These are phyloP conservation scores for Chaetoscypha palmicola DNA, from an alignment of 2,329 filamentous ascomycete species.

Conservation along the genomic window DNA sequence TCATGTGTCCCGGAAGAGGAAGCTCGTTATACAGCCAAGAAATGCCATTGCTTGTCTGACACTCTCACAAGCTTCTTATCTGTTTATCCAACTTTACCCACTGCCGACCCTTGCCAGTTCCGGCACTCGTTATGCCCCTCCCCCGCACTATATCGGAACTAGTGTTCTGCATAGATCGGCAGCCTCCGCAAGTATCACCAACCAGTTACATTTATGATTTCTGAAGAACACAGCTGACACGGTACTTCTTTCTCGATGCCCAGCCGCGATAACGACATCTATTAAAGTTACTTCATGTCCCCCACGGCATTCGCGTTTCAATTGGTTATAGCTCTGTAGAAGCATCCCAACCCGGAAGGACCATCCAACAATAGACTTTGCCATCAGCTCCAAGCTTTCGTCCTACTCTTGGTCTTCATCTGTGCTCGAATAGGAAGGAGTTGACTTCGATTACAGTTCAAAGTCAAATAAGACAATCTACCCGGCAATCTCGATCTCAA, in stretches of 20 bases:
- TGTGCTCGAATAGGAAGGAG: background rate
- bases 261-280: conserved; percentile 2
- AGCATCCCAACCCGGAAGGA: conserved; percentile 6
- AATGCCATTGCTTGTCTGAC: background rate
- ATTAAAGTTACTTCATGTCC: background rate
- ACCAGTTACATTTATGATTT: background rate
- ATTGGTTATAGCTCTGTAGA: background rate
- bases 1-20: background rate
- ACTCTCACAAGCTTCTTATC: background rate
- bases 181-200: background rate
- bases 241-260: background rate
- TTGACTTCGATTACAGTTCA: background rate
- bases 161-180: conserved; percentile 2
- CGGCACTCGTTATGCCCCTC: background rate
- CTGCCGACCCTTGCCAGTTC: background rate
- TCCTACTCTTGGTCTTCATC: background rate
- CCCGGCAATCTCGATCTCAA: background rate
- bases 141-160: conserved; percentile 3
- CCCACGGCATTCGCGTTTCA: background rate
- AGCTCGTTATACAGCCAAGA: background rate
- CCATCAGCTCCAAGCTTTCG: background rate
- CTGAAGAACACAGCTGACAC: background rate
- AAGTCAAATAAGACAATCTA: background rate
- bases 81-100: conserved; percentile 2
- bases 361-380: background rate